Conservation (phyloP, 495 filamentous ascomycete species). For the Aspergillus sclerotioniger region DNA sequence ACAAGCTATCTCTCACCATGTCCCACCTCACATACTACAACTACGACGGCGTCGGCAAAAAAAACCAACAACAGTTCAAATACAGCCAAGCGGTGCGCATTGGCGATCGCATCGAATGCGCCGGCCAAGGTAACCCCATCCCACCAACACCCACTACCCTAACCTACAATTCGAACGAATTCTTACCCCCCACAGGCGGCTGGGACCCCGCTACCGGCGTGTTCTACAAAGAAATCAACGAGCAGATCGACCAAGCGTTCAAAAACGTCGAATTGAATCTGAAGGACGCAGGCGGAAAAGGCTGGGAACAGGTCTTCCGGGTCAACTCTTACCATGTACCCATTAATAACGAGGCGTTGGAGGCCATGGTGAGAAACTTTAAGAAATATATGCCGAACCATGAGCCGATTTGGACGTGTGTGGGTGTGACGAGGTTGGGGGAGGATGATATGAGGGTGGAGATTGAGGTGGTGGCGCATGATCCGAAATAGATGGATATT, state of each 20-base stretch:
- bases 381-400: conserved; percentile 50
- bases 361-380: conserved; percentile 45
- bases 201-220: conserved; percentile 45
- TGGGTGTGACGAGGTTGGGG: conserved; percentile 45
- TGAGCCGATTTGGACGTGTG: conserved; percentile 48
- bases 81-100: conserved; percentile 57
- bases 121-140: conserved; percentile 50
- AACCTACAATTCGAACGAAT: neutral
- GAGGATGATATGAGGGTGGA: conserved; percentile 52
- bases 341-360: conserved; percentile 40
- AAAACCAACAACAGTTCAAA: conserved; percentile 29
- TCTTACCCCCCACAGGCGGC: conserved; percentile 36
- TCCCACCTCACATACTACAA: conserved; percentile 42
- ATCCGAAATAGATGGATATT: conserved; percentile 16
- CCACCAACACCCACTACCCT: neutral
- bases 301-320: conserved; percentile 56
- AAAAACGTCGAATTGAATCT: conserved; percentile 49
- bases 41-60: conserved; percentile 43
- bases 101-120: conserved; percentile 49
- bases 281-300: conserved; percentile 51
- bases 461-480: conserved; percentile 54
- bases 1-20: too few relatives aligned
- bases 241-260: conserved; percentile 54
- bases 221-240: conserved; percentile 38
- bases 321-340: conserved; percentile 48